phyloP scores from a whole-genome alignment of 2,329 filamentous ascomycete species.

The Byssochlamys sp. region DNA sequence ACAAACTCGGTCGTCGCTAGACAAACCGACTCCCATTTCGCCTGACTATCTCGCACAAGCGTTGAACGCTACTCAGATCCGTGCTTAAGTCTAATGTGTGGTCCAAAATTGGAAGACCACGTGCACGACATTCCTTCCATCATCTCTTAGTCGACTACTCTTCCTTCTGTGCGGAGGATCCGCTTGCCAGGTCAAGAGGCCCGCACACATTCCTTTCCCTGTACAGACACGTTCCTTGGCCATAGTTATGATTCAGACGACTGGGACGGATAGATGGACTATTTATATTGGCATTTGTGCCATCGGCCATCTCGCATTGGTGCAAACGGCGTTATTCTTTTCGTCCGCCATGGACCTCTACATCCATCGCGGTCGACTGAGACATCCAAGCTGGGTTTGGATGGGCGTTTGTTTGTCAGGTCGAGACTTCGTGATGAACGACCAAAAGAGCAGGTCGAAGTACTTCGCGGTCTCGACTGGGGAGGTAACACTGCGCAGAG shows the following conservation, averaged over 20 bases:
- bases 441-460: background rate
- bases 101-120: background rate
- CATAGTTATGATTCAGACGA: background rate
- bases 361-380: background rate
- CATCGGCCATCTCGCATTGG: background rate
- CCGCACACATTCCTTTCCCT: background rate
- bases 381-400: background rate
- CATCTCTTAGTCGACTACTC: background rate
- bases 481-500: background rate
- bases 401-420: background rate
- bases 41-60: conserved; percentile 29
- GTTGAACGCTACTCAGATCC: conserved; percentile 28
- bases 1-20: conserved; percentile 17
- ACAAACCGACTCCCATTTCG: conserved; percentile 21
- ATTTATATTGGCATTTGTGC: background rate
- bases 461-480: background rate
- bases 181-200: background rate
- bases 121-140: background rate
- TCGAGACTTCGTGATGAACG: background rate
- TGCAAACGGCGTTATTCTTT: background rate
- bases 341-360: background rate
- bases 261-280: background rate
- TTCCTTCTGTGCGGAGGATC: background rate
- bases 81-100: conserved; percentile 9
- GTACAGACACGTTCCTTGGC: background rate